Conservation (phyloP, 2,329 filamentous ascomycete genomes). For the Magnaporthiopsis poae region DNA sequence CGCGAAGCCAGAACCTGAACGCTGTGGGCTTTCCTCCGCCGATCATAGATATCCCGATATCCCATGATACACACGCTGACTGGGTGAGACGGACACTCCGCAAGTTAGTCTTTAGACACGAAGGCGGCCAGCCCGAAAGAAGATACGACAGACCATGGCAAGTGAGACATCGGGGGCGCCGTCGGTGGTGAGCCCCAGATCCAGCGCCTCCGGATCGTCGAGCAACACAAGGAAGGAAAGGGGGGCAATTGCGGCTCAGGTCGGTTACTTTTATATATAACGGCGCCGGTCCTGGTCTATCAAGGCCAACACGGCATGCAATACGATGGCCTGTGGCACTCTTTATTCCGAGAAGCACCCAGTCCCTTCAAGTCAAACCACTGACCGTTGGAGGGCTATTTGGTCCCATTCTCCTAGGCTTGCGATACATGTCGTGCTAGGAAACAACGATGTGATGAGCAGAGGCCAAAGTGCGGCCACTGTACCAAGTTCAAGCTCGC, state of each 20-base stretch:
- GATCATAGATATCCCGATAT: neutral
- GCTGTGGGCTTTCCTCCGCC: neutral
- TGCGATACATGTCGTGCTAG: slow-evolving; percentile 50
- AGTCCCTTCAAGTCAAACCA: neutral
- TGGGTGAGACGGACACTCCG: neutral
- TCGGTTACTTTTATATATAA: slow-evolving; percentile 10
- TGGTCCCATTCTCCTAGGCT: slow-evolving; percentile 25
- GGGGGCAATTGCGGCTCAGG: slow-evolving; percentile 39
- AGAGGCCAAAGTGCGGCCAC: slow-evolving; percentile 49
- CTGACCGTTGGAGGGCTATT: neutral
- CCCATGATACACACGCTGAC: neutral
- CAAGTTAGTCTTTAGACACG: neutral
- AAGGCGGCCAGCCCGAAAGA: neutral
- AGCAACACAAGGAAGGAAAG: slow-evolving; percentile 30
- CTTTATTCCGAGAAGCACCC: neutral
- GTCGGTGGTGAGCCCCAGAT: slow-evolving; percentile 7
- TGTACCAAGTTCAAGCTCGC: slow-evolving; percentile 48
- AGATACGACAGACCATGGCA: slow-evolving; percentile 3
- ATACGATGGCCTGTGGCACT: neutral
- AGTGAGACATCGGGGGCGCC: slow-evolving; percentile 1
- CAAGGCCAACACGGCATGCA: neutral
- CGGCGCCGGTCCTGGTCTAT: too few relatives aligned
- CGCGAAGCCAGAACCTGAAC: neutral
- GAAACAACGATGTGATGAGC: slow-evolving; percentile 57
- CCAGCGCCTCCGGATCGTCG: slow-evolving; percentile 1